Base-by-base conservation (phyloP, 2,329 filamentous ascomycete genomes). In the Gaeumannomyces sp. region DNA sequence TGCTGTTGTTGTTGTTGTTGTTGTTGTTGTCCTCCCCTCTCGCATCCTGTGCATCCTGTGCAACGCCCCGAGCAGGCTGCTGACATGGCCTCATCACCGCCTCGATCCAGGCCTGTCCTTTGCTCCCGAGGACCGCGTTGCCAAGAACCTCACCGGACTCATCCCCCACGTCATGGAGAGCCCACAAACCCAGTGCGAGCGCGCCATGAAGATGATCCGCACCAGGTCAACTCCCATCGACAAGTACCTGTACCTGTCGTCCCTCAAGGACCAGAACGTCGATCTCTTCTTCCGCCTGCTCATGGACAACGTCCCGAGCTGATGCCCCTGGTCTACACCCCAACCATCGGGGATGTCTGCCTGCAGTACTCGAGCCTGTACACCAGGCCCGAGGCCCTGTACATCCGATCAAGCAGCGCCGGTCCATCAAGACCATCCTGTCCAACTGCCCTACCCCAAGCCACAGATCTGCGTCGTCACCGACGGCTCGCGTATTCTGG, bases 381-480 rank as follows among this genome's bases (percentile, higher is more conserved):
- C 82, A 96, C 93, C 67, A 90, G 93, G 70, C 93, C 95, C 28
- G 95, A 98, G 83, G 93, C 90, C 69, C 85, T 98, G 78, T 99
- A 98, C 81, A 91, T 99, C 69, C 93, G 67, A 97, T 92, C 79
- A 91, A 92, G 78, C 94, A 99, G 81, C 89, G 91, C 69, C 95
- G 93, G 74, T 92, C 94, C 68, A 91, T 98, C 69, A 87, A 88
- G 72, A 89, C 90, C 60, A 93, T 98, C 75, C 88, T 98, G 70
- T 83, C 88, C 74, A 98, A 98, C 78, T 99, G 95, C 93, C 92
- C 33, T 89, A 95, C 76, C 79, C 84, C 69, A 87, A 92, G 69
- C 94, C 96, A 38, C 92, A 97, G 77, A 99, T 99, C 74, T 96
- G 93, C 73, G 93, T 97, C 75, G 89, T 99, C 71, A 98, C 95